These are phyloP conservation scores for Lactuca sativa DNA, from an alignment of 129 eudicot species.

Conservation along the genomic window DNA sequence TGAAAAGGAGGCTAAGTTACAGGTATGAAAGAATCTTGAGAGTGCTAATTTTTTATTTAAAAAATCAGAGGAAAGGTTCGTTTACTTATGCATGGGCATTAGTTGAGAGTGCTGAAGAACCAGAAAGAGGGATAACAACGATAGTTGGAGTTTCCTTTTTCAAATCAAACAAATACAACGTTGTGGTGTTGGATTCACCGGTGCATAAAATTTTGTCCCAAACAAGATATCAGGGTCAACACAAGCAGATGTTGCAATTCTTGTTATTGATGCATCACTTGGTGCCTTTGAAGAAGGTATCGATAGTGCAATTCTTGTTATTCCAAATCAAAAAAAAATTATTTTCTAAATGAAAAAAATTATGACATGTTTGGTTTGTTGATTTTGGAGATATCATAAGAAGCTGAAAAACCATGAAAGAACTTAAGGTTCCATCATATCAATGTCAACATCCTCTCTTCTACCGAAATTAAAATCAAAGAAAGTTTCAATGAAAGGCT, in stretches of 20 bases:
- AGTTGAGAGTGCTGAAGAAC: constrained; percentile 77
- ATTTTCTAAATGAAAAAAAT: no score
- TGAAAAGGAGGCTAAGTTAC: constrained; percentile 65
- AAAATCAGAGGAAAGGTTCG: constrained; percentile 67
- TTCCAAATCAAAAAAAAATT: no score
- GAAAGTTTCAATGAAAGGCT: no score
- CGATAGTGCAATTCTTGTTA: not conserved
- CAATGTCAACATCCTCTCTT: no score
- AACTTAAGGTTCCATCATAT: no score
- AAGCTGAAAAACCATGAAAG: no score
- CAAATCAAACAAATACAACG: constrained; percentile 44
- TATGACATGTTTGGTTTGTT: no score
- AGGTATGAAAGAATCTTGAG: constrained; percentile 25
- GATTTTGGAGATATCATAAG: no score
- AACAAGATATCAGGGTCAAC: constrained; percentile 84
- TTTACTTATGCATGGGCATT: constrained; percentile 21
- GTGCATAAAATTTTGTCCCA: constrained; percentile 76
- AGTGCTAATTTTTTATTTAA: not conserved
- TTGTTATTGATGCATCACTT: constrained; percentile 62
- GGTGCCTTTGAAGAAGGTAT: constrained; percentile 39
- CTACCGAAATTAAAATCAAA: no score
- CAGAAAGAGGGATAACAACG: constrained; percentile 84
- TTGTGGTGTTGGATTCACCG: constrained; percentile 74
- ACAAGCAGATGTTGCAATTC: constrained; percentile 80
- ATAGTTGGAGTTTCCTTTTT: constrained; percentile 75